Evolutionary conservation across 2,329 filamentous ascomycete species (phyloP).

Genomic region (Xylaria sp.): DNA sequence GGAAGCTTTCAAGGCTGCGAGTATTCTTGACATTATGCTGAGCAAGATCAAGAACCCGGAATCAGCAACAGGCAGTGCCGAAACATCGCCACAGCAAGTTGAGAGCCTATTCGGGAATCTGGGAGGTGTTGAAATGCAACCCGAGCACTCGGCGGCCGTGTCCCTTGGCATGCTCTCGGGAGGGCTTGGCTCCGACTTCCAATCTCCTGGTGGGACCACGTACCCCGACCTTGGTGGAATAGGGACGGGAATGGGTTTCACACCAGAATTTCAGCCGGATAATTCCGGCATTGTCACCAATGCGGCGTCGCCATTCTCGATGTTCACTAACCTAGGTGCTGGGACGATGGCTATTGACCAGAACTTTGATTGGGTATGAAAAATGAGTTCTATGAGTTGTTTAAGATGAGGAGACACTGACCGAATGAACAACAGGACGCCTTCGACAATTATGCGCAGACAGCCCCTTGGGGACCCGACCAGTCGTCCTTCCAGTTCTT

Average conservation of each 20-base stretch:
- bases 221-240: slow-evolving; percentile 48
- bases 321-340: slow-evolving; percentile 51
- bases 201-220: slow-evolving; percentile 43
- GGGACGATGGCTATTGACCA: slow-evolving; percentile 49
- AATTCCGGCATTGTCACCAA: slow-evolving; percentile 38
- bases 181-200: slow-evolving; percentile 40
- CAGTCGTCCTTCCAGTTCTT: slow-evolving; percentile 55
- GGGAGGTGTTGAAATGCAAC: slow-evolving; percentile 36
- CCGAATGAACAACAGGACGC: slow-evolving; percentile 45
- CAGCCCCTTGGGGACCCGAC: slow-evolving; percentile 55
- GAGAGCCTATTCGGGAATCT: slow-evolving; percentile 35
- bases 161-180: slow-evolving; percentile 48
- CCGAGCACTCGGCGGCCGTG: slow-evolving; percentile 46
- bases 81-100: slow-evolving; percentile 16
- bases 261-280: slow-evolving; percentile 43
- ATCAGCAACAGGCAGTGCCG: slow-evolving; percentile 17
- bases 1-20: slow-evolving; percentile 86
- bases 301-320: slow-evolving; percentile 52
- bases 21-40: slow-evolving; percentile 81
- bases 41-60: slow-evolving; percentile 67
- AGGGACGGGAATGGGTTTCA: slow-evolving; percentile 34
- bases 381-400: background rate
- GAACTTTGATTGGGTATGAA: slow-evolving; percentile 63
- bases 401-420: slow-evolving; percentile 29
- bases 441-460: slow-evolving; percentile 61